Base-by-base conservation (phyloP, 2,329 filamentous ascomycete genomes). In the Pseudogymnoascus sp. region DNA sequence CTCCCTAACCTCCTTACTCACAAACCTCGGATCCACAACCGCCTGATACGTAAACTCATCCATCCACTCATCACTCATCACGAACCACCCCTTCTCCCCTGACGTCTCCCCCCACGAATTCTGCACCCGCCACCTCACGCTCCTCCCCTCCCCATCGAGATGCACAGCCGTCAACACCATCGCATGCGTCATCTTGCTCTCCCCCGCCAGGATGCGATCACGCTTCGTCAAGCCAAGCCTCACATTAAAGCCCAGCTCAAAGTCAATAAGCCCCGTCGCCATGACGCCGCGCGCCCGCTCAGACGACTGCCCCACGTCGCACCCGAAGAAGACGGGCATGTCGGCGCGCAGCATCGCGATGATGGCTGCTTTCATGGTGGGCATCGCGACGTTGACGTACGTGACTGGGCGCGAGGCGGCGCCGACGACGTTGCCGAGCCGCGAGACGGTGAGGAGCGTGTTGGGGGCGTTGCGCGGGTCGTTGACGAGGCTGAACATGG, bases 91-190 rank as follows among this genome's bases (percentile, higher is more conserved):
- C 68, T 91, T 85, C 11, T 87, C 83, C 0, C 92, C 92, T 0
- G 82, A 82, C 0, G 72, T 77, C 42, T 84, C 80, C 11, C 89
- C 90, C 91, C 91, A 96, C 63, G 85, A 89, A 73, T 96, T 96
- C 81, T 96, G 88, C 6, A 96, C 90, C 62, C 91, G 80, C 92
- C 92, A 96, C 50, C 91, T 79, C 1, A 91, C 83, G 1, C 85
- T 81, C 74, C 85, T 83, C 1, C 84, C 86, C 65, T 84, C 76
- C 28, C 82, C 78, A 65, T 89, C 87, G 2, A 96, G 74, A 72
- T 96, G 91, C 53, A 96, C 92, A 0, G 85, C 92, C 2, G 91
- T 96, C 66, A 96, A 76, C 0, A 96, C 90, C 92, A 96, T 96
- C 4, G 92, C 92, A 71, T 96, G 92, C 0, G 91, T 96, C 91